These are phyloP conservation scores for Mycothermus thermophilus DNA, from an alignment of 495 filamentous ascomycete species.

Conservation along the genomic window DNA sequence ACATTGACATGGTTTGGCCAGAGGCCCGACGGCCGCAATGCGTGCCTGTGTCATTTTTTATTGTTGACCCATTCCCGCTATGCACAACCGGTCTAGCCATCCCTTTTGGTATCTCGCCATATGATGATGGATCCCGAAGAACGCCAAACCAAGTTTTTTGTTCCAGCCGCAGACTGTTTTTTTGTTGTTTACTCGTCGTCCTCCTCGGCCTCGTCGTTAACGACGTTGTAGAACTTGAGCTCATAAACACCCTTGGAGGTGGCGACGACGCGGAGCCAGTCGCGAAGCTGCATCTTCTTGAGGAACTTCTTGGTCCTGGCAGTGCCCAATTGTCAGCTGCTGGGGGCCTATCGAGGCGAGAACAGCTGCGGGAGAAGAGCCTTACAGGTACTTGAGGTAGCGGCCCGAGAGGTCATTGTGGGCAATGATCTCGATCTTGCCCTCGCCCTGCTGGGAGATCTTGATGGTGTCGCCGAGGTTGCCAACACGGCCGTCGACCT, in stretches of 20 bases:
- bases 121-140: conserved; percentile 9
- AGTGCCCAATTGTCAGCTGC: too few relatives aligned
- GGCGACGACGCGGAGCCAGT: conserved; percentile 98
- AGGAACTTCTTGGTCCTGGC: conserved; percentile 99
- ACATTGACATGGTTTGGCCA: conserved; percentile 4
- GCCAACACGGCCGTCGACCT: conserved; percentile 93
- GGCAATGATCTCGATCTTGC: conserved; percentile 93
- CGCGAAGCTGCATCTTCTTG: conserved; percentile 99
- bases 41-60: conserved; percentile 14
- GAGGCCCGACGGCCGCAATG: conserved; percentile 11
- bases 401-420: conserved; percentile 96
- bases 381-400: conserved; percentile 99
- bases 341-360: neutral
- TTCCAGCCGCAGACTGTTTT: too few relatives aligned
- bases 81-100: conserved; percentile 11
- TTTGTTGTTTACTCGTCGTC: conserved; percentile 94
- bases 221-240: conserved; percentile 99
- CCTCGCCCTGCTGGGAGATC: conserved; percentile 82
- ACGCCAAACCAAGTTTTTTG: too few relatives aligned
- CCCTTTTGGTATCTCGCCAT: conserved; percentile 11
- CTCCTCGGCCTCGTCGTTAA: conserved; percentile 90
- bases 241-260: conserved; percentile 96
- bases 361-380: conserved; percentile 6
- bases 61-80: conserved; percentile 13
- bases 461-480: conserved; percentile 91